phyloP scores from a whole-genome alignment of 2,329 filamentous ascomycete genomes.

The Diaporthe vexans region DNA sequence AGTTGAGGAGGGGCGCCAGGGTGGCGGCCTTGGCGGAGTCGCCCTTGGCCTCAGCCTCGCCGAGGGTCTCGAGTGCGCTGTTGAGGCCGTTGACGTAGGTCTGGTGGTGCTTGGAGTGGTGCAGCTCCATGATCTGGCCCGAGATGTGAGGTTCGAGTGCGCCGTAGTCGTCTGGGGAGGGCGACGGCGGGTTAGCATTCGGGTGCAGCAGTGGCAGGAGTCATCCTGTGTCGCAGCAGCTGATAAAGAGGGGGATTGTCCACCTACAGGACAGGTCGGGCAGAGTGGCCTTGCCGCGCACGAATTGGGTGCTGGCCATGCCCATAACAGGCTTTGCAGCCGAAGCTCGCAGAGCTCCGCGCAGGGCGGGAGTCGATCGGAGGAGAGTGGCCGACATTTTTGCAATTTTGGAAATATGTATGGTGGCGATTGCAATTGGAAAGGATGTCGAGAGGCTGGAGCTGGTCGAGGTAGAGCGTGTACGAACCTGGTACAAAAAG shows the following conservation, averaged over 20 bases:
- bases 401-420: slow-evolving; percentile 45
- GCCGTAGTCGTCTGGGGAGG: slow-evolving; percentile 86
- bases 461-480: slow-evolving; percentile 22
- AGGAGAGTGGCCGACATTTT: slow-evolving; percentile 83
- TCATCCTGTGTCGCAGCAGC: background rate
- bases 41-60: slow-evolving; percentile 73
- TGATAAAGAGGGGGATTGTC: too few relatives aligned
- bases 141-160: slow-evolving; percentile 90
- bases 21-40: slow-evolving; percentile 66
- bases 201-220: background rate
- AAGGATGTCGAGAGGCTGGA: background rate
- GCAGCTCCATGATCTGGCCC: slow-evolving; percentile 84
- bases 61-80: slow-evolving; percentile 72
- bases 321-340: slow-evolving; percentile 74
- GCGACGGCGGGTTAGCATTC: slow-evolving; percentile 8
- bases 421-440: background rate
- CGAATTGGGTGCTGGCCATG: slow-evolving; percentile 81
- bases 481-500: slow-evolving; percentile 29
- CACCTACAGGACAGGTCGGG: slow-evolving; percentile 80
- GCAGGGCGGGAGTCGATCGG: slow-evolving; percentile 76
- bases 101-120: slow-evolving; percentile 85
- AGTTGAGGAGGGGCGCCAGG: slow-evolving; percentile 74
- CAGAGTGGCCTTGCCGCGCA: slow-evolving; percentile 90
- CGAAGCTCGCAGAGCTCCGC: slow-evolving; percentile 78
- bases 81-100: slow-evolving; percentile 85